Evolutionary conservation across 164 flowering plant species (phyloP), one percentile per base, ranked within the genome.

Genomic region (Tetrastigma voinierianum): DNA sequence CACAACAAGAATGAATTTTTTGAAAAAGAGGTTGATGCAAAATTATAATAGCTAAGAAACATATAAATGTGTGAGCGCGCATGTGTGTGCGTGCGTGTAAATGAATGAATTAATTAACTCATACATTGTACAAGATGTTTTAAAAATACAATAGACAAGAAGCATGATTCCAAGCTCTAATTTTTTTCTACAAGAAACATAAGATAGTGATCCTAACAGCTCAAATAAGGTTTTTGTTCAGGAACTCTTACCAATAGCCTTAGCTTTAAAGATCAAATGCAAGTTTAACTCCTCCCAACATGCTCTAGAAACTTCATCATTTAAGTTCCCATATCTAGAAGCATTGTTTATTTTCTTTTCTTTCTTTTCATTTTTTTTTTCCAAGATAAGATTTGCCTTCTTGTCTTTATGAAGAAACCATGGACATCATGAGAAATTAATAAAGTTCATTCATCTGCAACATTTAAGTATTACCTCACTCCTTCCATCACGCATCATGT

Each of bases 401-500:
- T 14, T 6, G 52, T 14, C 16, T 49, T 49, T 49, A 49, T 14
- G n/a, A 49, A 14, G 16, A 49, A 2, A 49, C 15, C 8, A 53
- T 9, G 19, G 18, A 24, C 16, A 57, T 17, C 3, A 47, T 15
- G 51, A 60, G 9, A 44, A 60, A 43, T 15, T 46, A 46, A 23
- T 9, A 20, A 52, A 52, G 55, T 23, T 55, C 21, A 12, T 55
- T 10, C 5, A 10, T 55, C 32, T 10, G 18, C 25, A 46, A 44
- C 12, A 32, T 32, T 32, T 52, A 57, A 59, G 21, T 25, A 68
- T 10, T 81, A 93, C 98, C 98, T 91, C 96, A 52, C 89, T 76
- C 76, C 96, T 86, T 74, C 86, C 90, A 51, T 91, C 98, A 71
- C 97, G 97, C 84, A 94, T 81, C 96, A 94, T 91, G 71, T 83